Evolutionary conservation across 2,329 filamentous ascomycete genomes (phyloP), one percentile per base, ranked within the genome.

Genomic region (Ophiostoma triangulosporum): DNA sequence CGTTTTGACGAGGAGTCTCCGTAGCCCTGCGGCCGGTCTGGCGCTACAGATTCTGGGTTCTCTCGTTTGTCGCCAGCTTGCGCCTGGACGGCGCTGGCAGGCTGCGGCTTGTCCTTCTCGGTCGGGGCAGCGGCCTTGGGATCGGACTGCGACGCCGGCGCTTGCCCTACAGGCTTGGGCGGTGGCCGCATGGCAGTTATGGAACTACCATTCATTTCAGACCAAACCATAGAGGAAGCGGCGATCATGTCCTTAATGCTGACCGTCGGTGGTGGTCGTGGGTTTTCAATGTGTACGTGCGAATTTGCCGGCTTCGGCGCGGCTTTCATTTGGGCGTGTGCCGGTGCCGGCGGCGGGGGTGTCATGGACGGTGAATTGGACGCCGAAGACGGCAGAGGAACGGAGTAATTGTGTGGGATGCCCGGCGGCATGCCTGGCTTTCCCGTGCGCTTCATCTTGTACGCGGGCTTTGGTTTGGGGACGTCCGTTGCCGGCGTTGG

Each of bases 401-500:
- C 9, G 1, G 46, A 48, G 6, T 32, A n/a, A 17, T 29, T 48
- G 15, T 32, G 46, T 11, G 46, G 46, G 9, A 48, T 48, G 4
- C 46, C 46, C 12, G 46, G 46, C 32, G 35, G 32, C 32, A 38
- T 51, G 32, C 32, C 49, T n/a, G 49, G 49, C 26, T 35, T 36
- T 6, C 49, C 49, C 9, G 49, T 51, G 6, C 49, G 32, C 33
- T 51, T 51, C 49, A 51, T 51, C 11, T 51, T 51, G 20, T 51
- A 51, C 2, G 33, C 31, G 6, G 49, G 49, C 49, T 29, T 36
- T 11, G 35, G 32, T 22, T 40, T 40, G 8, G 22, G 32, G 8
- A 4, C 3, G 9, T 40, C 35, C 3, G 9, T 40, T 26, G 22
- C 32, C 14, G 15, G 20, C 11, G 22, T 8, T 20, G 22, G 9